Percentiles rank a stretch among this genome's conserved stretches.
Conservation (phyloP, 768 basidiomycete species). For the Kwoniella dejecticola region DNA sequence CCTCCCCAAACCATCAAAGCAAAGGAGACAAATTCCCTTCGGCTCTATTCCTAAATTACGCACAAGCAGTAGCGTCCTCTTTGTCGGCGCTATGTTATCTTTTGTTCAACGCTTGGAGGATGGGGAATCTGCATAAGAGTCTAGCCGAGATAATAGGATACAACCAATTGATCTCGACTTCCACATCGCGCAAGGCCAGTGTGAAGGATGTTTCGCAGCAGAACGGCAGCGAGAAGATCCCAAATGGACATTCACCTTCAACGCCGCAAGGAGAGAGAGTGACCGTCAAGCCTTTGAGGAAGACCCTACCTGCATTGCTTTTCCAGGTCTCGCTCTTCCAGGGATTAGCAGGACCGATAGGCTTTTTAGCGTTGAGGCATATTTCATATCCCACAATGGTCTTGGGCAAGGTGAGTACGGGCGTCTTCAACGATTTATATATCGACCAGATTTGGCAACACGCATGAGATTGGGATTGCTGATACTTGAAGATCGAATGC, state of each 20-base stretch:
- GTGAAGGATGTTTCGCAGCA: neutral
- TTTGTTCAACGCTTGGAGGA: slow-evolving; percentile 31
- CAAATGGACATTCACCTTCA: neutral
- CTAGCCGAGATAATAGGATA: slow-evolving; percentile 28
- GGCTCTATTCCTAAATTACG: slow-evolving; percentile 49
- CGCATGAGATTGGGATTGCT: neutral
- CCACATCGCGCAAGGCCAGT: neutral
- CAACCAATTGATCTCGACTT: slow-evolving; percentile 11
- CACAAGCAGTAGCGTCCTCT: slow-evolving; percentile 49
- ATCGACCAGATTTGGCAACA: neutral
- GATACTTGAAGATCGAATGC: neutral
- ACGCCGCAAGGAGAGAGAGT: neutral
- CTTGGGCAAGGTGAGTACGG: slow-evolving; percentile 72
- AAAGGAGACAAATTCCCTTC: slow-evolving; percentile 53
- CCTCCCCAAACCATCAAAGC: slow-evolving; percentile 22
- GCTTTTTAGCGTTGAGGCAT: slow-evolving; percentile 90
- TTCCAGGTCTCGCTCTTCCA: slow-evolving; percentile 83
- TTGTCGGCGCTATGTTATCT: slow-evolving; percentile 47
- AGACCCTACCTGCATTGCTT: slow-evolving; percentile 38
- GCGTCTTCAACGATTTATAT: neutral
- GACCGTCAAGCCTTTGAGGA: slow-evolving; percentile 14
- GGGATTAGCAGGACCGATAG: slow-evolving; percentile 89
- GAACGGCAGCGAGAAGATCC: neutral
- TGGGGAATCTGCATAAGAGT: slow-evolving; percentile 19
- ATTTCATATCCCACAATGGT: slow-evolving; percentile 99